phyloP scores from a whole-genome alignment of 139 green algal species.

The Haematococcus sp. region DNA sequence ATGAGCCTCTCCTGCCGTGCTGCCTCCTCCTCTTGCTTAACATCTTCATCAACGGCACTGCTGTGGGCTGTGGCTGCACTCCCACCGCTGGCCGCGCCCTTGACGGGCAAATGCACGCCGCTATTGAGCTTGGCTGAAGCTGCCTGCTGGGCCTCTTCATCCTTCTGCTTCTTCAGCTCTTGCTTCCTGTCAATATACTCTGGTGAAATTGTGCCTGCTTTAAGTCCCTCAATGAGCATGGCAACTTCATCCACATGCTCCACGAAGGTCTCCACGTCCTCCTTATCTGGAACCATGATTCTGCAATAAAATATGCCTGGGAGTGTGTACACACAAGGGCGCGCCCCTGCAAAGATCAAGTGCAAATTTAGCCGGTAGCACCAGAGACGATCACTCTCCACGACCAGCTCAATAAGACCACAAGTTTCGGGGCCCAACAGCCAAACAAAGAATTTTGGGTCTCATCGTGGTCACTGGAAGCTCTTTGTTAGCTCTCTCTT shows the following conservation, averaged over 20 bases:
- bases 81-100: not conserved
- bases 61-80: not conserved
- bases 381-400: too few relatives aligned
- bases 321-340: not conserved
- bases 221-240: conserved; percentile 64
- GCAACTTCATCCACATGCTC: conserved; percentile 67
- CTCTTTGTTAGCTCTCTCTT: too few relatives aligned
- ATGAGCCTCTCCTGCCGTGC: conserved; percentile 32
- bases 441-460: too few relatives aligned
- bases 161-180: conserved; percentile 17
- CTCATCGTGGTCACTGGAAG: too few relatives aligned
- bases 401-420: too few relatives aligned
- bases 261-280: conserved; percentile 60
- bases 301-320: not conserved
- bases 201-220: conserved; percentile 55
- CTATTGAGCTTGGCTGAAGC: not conserved
- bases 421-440: too few relatives aligned
- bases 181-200: conserved; percentile 65
- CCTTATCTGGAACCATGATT: conserved; percentile 9
- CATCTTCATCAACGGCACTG: not conserved
- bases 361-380: too few relatives aligned
- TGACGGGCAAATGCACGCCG: not conserved
- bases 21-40: conserved; percentile 10
- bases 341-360: too few relatives aligned
- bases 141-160: not conserved